Conservation (phyloP, 345 rosid species). For the Viola odorata region DNA sequence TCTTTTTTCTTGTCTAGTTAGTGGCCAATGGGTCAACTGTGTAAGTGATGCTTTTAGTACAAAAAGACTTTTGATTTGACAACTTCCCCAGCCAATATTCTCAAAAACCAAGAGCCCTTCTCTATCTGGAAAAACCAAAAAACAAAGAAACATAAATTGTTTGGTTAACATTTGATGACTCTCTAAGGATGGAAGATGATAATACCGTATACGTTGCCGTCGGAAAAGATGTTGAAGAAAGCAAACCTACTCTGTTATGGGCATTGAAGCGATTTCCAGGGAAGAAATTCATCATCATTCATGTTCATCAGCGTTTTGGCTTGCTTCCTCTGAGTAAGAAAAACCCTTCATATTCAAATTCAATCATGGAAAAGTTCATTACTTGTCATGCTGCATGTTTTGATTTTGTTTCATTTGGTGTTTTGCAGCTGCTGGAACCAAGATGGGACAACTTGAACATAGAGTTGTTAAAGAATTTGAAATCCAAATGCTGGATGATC, state of each 20-base stretch:
- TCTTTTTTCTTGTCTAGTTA: too few species aligned
- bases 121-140: slow-evolving; percentile 29
- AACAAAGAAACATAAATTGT: too few species aligned
- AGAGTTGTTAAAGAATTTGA: slow-evolving; percentile 48
- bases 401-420: not conserved
- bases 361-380: not conserved
- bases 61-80: too few species aligned
- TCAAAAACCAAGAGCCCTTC: not conserved
- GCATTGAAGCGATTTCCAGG: slow-evolving; percentile 67
- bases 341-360: too few species aligned
- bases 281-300: slow-evolving; percentile 60
- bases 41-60: too few species aligned
- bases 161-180: too few species aligned
- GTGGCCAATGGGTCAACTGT: too few species aligned
- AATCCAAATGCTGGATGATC: slow-evolving; percentile 48
- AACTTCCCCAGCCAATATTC: too few species aligned
- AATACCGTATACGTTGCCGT: slow-evolving; percentile 68
- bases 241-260: slow-evolving; percentile 50
- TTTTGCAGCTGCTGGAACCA: slow-evolving; percentile 59
- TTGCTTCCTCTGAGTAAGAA: slow-evolving; percentile 62
- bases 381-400: not conserved
- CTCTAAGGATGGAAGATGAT: slow-evolving; percentile 12
- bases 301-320: slow-evolving; percentile 61
- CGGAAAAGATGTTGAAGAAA: slow-evolving; percentile 45
- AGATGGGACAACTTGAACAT: slow-evolving; percentile 50